Base-by-base conservation (phyloP, 345 rosid genomes). In the Noccaea caerulescens region DNA sequence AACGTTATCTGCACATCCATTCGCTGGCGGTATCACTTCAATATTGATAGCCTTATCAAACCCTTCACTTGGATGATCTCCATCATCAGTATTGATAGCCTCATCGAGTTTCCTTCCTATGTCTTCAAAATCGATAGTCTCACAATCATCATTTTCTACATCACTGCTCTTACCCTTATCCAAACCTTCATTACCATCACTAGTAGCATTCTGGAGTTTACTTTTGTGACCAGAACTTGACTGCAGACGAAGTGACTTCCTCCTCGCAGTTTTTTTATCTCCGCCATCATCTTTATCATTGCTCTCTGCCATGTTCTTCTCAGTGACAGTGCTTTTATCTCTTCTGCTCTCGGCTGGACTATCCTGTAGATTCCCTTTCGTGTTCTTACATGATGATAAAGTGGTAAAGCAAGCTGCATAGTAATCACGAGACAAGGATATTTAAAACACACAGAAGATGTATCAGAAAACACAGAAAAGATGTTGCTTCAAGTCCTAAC, bases 321-420 rank as follows among this genome's bases (percentile, higher is more conserved):
- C 73, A 2, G 49, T 6, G 6, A 61, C 56, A 53, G 6, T 34
- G 41, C 16, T 68, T 60, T 36, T 27, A 52, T 3, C 68, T 52
- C 66, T 62, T 7, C 44, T 62, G 10, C 44, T 66, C 63, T 37
- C 14, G 2, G 61, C 49, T 30, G 52, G 36, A 46, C 9, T 68
- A 36, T 39, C 77, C 38, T 43, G 50, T 34, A 59, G 6, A 36
- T 10, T 60, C 57, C 10, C 1, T 33, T 34, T 51, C 3, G 4
- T 10, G 59, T 60, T 10, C 51, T 73, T 68, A 69, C 58, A 37
- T 16, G 79, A 77, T 59, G 61, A 66, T 36, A 66, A 55, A 66
- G 63, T 58, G 54, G 53, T 44, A 46, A 6, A 37, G 61, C 20
- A 20, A 49, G 66, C 81, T 78, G 63, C 71, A 63, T 39, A 37